Conservation (phyloP, 1,284 basidiomycete species). For the Termitomyces sp. region DNA sequence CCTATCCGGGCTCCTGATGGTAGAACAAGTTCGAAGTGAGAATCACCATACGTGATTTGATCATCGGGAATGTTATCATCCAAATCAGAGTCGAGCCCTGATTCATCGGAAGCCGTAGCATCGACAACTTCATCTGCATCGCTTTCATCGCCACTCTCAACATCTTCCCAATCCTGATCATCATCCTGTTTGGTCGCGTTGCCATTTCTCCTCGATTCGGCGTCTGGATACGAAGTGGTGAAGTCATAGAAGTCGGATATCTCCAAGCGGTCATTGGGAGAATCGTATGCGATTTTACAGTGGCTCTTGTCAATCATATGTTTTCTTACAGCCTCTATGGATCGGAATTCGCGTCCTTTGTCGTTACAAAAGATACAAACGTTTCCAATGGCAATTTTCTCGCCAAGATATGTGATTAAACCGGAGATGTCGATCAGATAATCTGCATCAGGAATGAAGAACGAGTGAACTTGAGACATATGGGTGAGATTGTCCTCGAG, state of each 20-base stretch:
- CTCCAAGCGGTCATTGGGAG: constrained; percentile 78
- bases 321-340: constrained; percentile 80
- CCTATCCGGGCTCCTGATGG: constrained; percentile 92
- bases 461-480: constrained; percentile 87
- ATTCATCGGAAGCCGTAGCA: constrained; percentile 31
- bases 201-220: constrained; percentile 31
- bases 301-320: constrained; percentile 95
- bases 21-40: constrained; percentile 85
- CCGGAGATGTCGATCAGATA: constrained; percentile 84
- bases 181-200: constrained; percentile 9
- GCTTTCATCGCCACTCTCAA: constrained; percentile 42
- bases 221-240: constrained; percentile 70
- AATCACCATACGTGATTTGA: constrained; percentile 68
- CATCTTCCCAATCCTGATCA: constrained; percentile 61
- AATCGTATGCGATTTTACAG: constrained; percentile 93
- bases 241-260: constrained; percentile 96
- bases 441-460: constrained; percentile 94
- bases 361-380: constrained; percentile 90
- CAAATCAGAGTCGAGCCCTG: constrained; percentile 33
- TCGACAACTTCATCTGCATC: constrained; percentile 53
- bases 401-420: constrained; percentile 83
- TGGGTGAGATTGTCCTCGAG: constrained; percentile 75
- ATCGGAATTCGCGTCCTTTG: constrained; percentile 72
- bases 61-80: constrained; percentile 49
- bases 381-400: constrained; percentile 92